Base-by-base conservation (phyloP, 2,329 filamentous ascomycete species). In the Exophiala dermatitidis region DNA sequence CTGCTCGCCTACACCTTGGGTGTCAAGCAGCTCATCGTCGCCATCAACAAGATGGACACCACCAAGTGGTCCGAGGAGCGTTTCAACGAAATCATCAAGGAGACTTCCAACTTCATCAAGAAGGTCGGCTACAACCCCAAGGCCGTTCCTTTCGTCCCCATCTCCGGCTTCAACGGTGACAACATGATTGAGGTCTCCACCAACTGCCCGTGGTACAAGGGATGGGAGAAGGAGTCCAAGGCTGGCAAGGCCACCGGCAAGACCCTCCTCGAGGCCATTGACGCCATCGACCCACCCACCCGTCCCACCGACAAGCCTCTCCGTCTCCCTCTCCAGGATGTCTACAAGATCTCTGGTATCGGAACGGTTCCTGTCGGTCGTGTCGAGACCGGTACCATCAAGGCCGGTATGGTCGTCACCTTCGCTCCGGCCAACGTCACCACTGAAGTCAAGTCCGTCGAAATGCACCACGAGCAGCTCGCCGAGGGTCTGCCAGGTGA, bases 41-140 rank as follows among this genome's bases (percentile, higher is more conserved):
- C 93, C 80, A 94, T 97, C 85, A 98, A 98, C 90, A 98, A 98
- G 90, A 98, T 98, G 93, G 93, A 98, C 86, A 97, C 90, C 76
- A 84, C 88, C 83, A 90, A 95, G 81, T 98, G 91, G 91, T 85
- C 88, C 66, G 86, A 97, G 88, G 79, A 84, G 64, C 91, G 93
- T 81, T 97, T 80, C 89, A 80, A 90, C 74, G 93, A 97, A 79
- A 97, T 98, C 77, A 91, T 97, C 86, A 97, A 97, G 90, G 93
- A 98, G 85, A 96, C 90, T 69, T 94, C 90, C 80, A 86, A 83
- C 83, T 97, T 97, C 88, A 96, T 98, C 89, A 98, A 97, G 91
- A 97, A 98, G 90, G 91, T 97, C 78, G 93, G 93, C 77, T 98
- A 91, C 89, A 96, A 97, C 88, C 91, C 93, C 81, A 97, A 97